phyloP scores from a whole-genome alignment of 306 rosid genomes.

The Cicer chorassanicum region DNA sequence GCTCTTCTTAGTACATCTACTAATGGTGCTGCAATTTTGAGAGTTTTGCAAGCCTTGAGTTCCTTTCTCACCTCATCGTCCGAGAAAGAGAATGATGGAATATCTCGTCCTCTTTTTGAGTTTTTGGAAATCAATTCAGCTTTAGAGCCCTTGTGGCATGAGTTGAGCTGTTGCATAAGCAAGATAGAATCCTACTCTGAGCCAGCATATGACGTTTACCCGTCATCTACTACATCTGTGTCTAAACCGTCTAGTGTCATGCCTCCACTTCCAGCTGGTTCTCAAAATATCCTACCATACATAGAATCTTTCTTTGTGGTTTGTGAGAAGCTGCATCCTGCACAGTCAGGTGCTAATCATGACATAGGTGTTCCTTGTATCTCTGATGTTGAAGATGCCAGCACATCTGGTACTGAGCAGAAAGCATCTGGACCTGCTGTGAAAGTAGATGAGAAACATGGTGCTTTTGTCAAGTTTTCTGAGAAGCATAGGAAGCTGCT shows the following conservation, averaged over 20 bases:
- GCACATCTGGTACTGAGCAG: slow-evolving; percentile 64
- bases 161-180: slow-evolving; percentile 88
- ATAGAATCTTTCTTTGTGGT: slow-evolving; percentile 95
- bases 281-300: slow-evolving; percentile 90
- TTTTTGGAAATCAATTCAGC: slow-evolving; percentile 81
- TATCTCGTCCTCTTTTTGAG: slow-evolving; percentile 61
- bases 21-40: slow-evolving; percentile 92
- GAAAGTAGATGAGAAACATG: slow-evolving; percentile 81
- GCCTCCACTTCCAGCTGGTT: slow-evolving; percentile 89
- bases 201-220: slow-evolving; percentile 59
- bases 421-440: slow-evolving; percentile 59
- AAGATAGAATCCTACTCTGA: slow-evolving; percentile 89
- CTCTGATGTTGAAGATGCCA: slow-evolving; percentile 78
- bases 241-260: slow-evolving; percentile 72
- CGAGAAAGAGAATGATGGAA: slow-evolving; percentile 65
- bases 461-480: slow-evolving; percentile 82
- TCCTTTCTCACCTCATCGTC: slow-evolving; percentile 71
- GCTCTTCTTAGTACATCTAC: slow-evolving; percentile 88
- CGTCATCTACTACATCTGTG: slow-evolving; percentile 61
- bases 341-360: slow-evolving; percentile 68
- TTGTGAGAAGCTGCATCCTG: slow-evolving; percentile 93
- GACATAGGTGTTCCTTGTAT: slow-evolving; percentile 61
- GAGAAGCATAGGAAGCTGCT: slow-evolving; percentile 94
- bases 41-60: slow-evolving; percentile 95
- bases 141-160: slow-evolving; percentile 92